Evolutionary conservation across 148 eudicot species (phyloP).

Genomic region (Vaccinium corymbosum): DNA sequence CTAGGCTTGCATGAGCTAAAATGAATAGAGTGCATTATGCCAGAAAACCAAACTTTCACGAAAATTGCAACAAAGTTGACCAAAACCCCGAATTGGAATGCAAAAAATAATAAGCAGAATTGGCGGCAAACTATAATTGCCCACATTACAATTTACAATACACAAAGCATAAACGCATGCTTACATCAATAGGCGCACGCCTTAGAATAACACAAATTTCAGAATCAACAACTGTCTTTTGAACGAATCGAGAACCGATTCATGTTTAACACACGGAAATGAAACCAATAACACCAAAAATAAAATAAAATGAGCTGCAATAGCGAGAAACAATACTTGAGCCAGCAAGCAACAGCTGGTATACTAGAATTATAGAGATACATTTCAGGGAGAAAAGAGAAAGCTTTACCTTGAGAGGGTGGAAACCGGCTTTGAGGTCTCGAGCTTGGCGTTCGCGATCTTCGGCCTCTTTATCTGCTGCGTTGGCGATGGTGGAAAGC

Average conservation of each 20-base stretch:
- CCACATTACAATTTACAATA: neutral
- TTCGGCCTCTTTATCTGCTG: conserved; percentile 41
- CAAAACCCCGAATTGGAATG: neutral
- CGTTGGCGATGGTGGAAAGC: conserved; percentile 18
- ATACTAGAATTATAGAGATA: neutral
- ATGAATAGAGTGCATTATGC: neutral
- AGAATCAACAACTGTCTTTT: neutral
- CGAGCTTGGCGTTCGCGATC: conserved; percentile 70
- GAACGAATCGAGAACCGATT: neutral
- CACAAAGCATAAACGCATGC: neutral
- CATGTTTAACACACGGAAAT: neutral
- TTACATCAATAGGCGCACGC: neutral
- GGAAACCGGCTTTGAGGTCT: conserved; percentile 78
- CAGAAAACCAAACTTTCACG: neutral
- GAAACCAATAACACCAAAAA: neutral
- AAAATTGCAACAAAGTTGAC: neutral
- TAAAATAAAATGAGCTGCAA: neutral
- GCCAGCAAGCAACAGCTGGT: neutral
- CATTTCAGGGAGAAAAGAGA: neutral
- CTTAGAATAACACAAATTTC: neutral
- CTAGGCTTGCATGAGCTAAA: neutral
- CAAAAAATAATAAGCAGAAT: neutral
- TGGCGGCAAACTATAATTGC: neutral
- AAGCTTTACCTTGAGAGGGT: conserved; percentile 65
- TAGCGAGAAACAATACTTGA: neutral